Evolutionary conservation across 768 basidiomycete species (phyloP).

Genomic region (Leccinellum luteum): DNA sequence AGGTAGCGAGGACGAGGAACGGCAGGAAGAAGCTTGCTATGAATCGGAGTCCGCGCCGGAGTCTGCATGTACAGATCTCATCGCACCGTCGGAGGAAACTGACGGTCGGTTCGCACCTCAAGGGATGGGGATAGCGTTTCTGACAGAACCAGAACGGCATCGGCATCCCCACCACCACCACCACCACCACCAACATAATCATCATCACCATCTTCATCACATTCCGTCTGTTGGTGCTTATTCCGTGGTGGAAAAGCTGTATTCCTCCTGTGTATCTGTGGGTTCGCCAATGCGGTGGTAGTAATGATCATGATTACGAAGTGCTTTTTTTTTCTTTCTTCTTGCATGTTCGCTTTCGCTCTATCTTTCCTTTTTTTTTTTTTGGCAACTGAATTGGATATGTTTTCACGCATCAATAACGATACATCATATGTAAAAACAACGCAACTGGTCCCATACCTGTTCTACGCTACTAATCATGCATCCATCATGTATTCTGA

Average conservation of each 20-base stretch:
- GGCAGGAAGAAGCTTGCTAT: slow-evolving; percentile 6
- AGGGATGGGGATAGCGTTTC: slow-evolving; percentile 14
- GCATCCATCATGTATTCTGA: slow-evolving; percentile 21
- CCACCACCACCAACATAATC: not conserved
- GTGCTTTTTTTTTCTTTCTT: not conserved
- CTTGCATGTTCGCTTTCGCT: not conserved
- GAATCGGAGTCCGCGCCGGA: slow-evolving; percentile 13
- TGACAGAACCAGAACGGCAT: slow-evolving; percentile 8
- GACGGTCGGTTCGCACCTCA: slow-evolving; percentile 18
- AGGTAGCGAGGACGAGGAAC: not conserved
- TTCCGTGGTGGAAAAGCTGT: slow-evolving; percentile 19
- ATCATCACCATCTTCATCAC: not conserved
- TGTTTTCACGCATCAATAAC: slow-evolving; percentile 14
- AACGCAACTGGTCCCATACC: slow-evolving; percentile 19
- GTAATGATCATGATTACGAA: slow-evolving; percentile 6
- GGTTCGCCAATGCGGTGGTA: slow-evolving; percentile 24
- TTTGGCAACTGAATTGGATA: slow-evolving; percentile 9
- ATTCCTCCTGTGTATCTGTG: slow-evolving; percentile 19
- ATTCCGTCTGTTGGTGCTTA: slow-evolving; percentile 3
- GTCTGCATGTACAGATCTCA: slow-evolving; percentile 20
- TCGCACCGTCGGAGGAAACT: slow-evolving; percentile 2
- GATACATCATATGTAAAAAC: slow-evolving; percentile 27
- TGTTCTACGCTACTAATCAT: slow-evolving; percentile 16
- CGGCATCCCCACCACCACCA: not conserved
- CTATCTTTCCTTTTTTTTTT: not conserved